phyloP scores from a whole-genome alignment of 2,329 filamentous ascomycete genomes.

The Trichoderma pleuroti region DNA sequence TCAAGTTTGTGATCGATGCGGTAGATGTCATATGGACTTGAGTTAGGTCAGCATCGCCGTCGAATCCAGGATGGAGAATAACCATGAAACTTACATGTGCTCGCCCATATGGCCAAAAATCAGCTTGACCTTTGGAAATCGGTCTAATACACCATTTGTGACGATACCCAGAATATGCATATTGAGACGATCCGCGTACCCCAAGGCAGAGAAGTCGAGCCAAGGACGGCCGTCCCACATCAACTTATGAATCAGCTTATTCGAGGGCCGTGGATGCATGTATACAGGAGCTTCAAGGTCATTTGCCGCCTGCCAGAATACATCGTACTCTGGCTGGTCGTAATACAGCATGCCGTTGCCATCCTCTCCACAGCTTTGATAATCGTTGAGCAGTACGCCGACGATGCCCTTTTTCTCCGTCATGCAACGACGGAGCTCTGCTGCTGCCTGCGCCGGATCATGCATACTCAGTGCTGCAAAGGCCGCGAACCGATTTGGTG shows the following conservation, averaged over 20 bases:
- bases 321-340: slow-evolving; percentile 56
- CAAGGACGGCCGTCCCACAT: slow-evolving; percentile 57
- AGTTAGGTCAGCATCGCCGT: not conserved
- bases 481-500: slow-evolving; percentile 41
- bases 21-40: slow-evolving; percentile 44
- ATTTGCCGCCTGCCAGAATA: slow-evolving; percentile 57
- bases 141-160: slow-evolving; percentile 48
- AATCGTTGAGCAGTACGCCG: slow-evolving; percentile 60
- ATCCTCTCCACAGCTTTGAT: slow-evolving; percentile 55
- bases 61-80: no score
- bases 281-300: slow-evolving; percentile 63
- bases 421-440: slow-evolving; percentile 52
- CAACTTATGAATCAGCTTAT: slow-evolving; percentile 54
- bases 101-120: slow-evolving; percentile 48
- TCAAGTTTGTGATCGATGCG: slow-evolving; percentile 54
- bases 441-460: slow-evolving; percentile 46
- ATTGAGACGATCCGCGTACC: slow-evolving; percentile 56
- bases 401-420: slow-evolving; percentile 54
- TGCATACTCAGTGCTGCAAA: slow-evolving; percentile 52
- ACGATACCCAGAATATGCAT: slow-evolving; percentile 53
- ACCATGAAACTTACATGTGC: slow-evolving; percentile 32
- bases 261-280: slow-evolving; percentile 58
- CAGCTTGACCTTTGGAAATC: slow-evolving; percentile 43
- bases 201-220: slow-evolving; percentile 57
- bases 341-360: slow-evolving; percentile 63